Percentiles rank a stretch among this genome's conserved stretches.
These are phyloP conservation scores for Leccinum variicolor DNA, from an alignment of 768 basidiomycete genomes.

Conservation along the genomic window DNA sequence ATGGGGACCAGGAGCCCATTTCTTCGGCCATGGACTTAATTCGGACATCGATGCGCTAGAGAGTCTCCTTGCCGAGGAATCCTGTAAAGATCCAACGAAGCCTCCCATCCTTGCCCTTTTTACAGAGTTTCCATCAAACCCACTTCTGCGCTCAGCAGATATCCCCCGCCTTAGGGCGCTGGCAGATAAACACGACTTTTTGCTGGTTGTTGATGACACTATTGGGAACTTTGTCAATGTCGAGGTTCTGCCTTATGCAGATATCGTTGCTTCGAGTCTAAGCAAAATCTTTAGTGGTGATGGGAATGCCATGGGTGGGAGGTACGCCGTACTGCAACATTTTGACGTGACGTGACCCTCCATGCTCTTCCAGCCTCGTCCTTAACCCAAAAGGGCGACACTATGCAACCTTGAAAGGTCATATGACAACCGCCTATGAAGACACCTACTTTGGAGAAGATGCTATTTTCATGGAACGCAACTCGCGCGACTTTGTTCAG, in stretches of 20 bases:
- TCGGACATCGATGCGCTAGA: slow-evolving; percentile 74
- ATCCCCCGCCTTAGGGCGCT: slow-evolving; percentile 69
- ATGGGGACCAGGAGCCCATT: slow-evolving; percentile 93
- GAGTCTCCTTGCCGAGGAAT: slow-evolving; percentile 49
- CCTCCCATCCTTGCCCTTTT: slow-evolving; percentile 79
- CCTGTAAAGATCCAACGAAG: slow-evolving; percentile 32
- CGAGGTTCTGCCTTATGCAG: slow-evolving; percentile 79
- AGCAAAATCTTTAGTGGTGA: slow-evolving; percentile 95
- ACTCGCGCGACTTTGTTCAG: slow-evolving; percentile 86
- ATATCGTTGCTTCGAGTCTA: slow-evolving; percentile 88
- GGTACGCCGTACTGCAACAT: slow-evolving; percentile 47
- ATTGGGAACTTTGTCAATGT: slow-evolving; percentile 95
- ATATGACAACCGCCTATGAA: slow-evolving; percentile 62
- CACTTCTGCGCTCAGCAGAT: slow-evolving; percentile 82
- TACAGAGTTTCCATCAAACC: slow-evolving; percentile 95
- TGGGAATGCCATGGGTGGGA: slow-evolving; percentile 96
- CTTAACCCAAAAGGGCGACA: slow-evolving; percentile 77
- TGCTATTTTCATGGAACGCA: slow-evolving; percentile 95
- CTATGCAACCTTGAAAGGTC: slow-evolving; percentile 61
- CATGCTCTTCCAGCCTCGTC: slow-evolving; percentile 57
- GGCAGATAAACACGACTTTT: slow-evolving; percentile 85
- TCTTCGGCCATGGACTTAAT: slow-evolving; percentile 79
- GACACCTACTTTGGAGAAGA: slow-evolving; percentile 90
- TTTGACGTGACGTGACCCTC: background rate
- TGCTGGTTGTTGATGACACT: slow-evolving; percentile 90